These are phyloP conservation scores for Turritis glabra DNA, from an alignment of 345 rosid genomes.

Conservation along the genomic window DNA sequence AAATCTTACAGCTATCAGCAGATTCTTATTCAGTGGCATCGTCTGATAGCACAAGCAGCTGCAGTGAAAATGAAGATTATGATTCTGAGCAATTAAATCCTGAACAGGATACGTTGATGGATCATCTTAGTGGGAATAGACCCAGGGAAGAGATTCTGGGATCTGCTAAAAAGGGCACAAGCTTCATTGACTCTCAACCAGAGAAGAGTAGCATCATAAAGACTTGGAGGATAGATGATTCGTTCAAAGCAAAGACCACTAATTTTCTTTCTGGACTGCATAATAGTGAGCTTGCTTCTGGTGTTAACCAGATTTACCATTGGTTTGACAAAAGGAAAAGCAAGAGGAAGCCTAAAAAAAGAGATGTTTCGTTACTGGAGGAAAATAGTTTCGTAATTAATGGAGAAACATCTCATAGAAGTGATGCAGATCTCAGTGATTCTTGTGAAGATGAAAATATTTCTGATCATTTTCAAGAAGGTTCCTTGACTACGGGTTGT, in stretches of 20 bases:
- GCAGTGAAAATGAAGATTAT: constrained; percentile 66
- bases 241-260: constrained; percentile 34
- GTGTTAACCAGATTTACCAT: constrained; percentile 47
- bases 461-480: constrained; percentile 34
- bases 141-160: constrained; percentile 39
- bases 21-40: constrained; percentile 80
- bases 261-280: constrained; percentile 39
- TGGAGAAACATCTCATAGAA: constrained; percentile 44
- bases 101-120: constrained; percentile 44
- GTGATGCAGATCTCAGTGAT: constrained; percentile 39
- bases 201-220: constrained; percentile 41
- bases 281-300: constrained; percentile 45
- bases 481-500: constrained; percentile 15
- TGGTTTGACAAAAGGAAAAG: constrained; percentile 52
- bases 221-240: constrained; percentile 33
- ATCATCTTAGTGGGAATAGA: constrained; percentile 41
- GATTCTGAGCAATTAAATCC: constrained; percentile 46
- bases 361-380: constrained; percentile 53
- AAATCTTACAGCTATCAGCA: constrained; percentile 90
- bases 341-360: constrained; percentile 59
- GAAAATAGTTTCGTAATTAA: constrained; percentile 41
- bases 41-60: constrained; percentile 77
- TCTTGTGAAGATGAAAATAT: constrained; percentile 31
- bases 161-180: constrained; percentile 27
- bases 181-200: constrained; percentile 38